phyloP scores from a whole-genome alignment of 176 grass and related monocot genomes.

The Cymbopogon citratus region DNA sequence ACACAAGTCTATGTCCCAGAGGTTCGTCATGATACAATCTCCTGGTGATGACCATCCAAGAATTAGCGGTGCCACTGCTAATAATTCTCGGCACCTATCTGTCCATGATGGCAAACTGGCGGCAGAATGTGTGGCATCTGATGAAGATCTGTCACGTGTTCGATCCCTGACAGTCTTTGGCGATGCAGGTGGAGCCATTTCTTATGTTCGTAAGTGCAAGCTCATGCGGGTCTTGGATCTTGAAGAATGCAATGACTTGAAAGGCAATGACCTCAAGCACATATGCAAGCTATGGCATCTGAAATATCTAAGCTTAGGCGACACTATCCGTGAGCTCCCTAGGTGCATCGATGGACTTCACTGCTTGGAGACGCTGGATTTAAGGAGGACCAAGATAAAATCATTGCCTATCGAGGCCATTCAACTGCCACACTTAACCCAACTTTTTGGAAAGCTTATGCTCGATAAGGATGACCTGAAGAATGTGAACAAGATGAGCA shows the following conservation, averaged over 20 bases:
- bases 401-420: background rate
- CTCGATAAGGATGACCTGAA: constrained; percentile 21
- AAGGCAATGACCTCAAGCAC: background rate
- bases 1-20: background rate
- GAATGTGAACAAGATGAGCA: background rate
- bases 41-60: background rate
- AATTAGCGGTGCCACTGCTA: background rate
- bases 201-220: constrained; percentile 3
- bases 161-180: constrained; percentile 26
- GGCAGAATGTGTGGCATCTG: background rate
- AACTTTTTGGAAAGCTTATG: constrained; percentile 33
- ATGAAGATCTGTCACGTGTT: constrained; percentile 18
- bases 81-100: constrained; percentile 21
- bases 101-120: background rate
- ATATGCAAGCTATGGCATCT: constrained; percentile 19
- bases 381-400: constrained; percentile 19
- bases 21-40: background rate
- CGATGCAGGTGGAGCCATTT: background rate
- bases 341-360: constrained; percentile 9
- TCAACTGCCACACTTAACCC: constrained; percentile 15
- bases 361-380: constrained; percentile 30
- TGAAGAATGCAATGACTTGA: constrained; percentile 9
- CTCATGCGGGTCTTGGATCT: constrained; percentile 17
- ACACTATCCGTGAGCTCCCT: background rate
- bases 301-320: constrained; percentile 19